Base-by-base conservation (phyloP, 225 moss, liverwort and hornwort species). In the Marchantia polymorpha region DNA sequence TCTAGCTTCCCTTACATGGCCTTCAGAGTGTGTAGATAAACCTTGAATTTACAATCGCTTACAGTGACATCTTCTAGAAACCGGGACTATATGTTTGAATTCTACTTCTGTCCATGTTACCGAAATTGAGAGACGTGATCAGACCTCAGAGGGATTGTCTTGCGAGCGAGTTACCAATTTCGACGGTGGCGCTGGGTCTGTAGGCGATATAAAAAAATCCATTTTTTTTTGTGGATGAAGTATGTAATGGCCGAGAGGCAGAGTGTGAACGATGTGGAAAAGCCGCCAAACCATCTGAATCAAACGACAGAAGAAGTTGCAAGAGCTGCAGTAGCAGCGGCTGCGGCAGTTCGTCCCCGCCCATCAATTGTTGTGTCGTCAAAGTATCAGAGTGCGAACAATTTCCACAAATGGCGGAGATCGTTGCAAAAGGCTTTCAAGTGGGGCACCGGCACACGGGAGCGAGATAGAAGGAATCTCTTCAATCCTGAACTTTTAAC, bases 301-400 rank as follows among this genome's bases (percentile, higher is more conserved):
- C 94, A 94, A 79, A 97, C 97, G 47, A 97, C 97, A 52, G 94
- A 91, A 83, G 94, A 97, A 88, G 93, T 92, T 85, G 97, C 97
- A 60, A 88, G 94, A 81, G 90, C 94, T 73, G 97, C 97, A 64
- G 97, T 91, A 73, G 94, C 92, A 50, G 97, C 97, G 70, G 97
- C 97, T 75, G 94, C 94, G 81, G 97, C 97, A 75, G 94, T 97
- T 25, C 89, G 97, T 59, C 97, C 92, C 26, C 90, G 88, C 78
- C 97, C 97, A 61, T 97, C 97, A 64, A 97, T 97, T 81, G 97
- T 97, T 72, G 83, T 97, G 49, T 96, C 96, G 46, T 88, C 94
- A 7, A 94, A 86, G 81, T 82, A 93, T 63, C 96, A 92, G 31
- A 78, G 91, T 64, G 88, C 88, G 56, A 97, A 88, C 83, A 77